phyloP scores from a whole-genome alignment of 2,329 filamentous ascomycete genomes.

The Neonectria hederae region DNA sequence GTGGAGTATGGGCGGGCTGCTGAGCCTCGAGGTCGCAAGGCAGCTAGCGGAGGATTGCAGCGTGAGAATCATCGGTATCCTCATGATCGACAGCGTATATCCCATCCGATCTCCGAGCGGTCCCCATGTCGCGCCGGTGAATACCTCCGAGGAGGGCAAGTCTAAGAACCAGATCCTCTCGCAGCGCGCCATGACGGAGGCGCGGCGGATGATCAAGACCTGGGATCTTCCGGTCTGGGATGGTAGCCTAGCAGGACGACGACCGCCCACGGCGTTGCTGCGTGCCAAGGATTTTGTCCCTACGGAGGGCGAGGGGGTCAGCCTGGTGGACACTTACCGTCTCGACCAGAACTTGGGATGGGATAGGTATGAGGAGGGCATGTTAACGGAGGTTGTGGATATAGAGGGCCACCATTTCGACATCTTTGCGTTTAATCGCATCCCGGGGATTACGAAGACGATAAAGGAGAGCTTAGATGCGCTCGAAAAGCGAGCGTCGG shows the following conservation, averaged over 20 bases:
- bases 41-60: slow-evolving; percentile 50
- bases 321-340: slow-evolving; percentile 56
- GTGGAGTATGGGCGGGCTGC: slow-evolving; percentile 64
- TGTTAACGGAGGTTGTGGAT: slow-evolving; percentile 58
- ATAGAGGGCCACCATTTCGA: slow-evolving; percentile 63
- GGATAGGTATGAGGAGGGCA: slow-evolving; percentile 55
- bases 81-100: slow-evolving; percentile 63
- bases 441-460: slow-evolving; percentile 41
- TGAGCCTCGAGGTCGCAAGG: slow-evolving; percentile 61
- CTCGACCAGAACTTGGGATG: slow-evolving; percentile 57
- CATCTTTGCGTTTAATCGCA: slow-evolving; percentile 50
- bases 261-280: slow-evolving; percentile 57
- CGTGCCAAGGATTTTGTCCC: slow-evolving; percentile 55
- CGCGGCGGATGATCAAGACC: slow-evolving; percentile 50
- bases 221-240: slow-evolving; percentile 56
- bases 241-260: slow-evolving; percentile 32
- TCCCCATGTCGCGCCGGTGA: slow-evolving; percentile 21
- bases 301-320: slow-evolving; percentile 38
- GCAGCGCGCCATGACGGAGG: slow-evolving; percentile 54
- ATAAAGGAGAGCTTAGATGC: slow-evolving; percentile 34
- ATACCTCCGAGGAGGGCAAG: slow-evolving; percentile 43
- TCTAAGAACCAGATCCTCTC: slow-evolving; percentile 48
- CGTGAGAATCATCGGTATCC: slow-evolving; percentile 58
- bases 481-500: slow-evolving; percentile 29
- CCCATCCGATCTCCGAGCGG: slow-evolving; percentile 35